These are phyloP conservation scores for Phytophthora colocasiae DNA, from an alignment of 352 stramenopile species.

Conservation along the genomic window DNA sequence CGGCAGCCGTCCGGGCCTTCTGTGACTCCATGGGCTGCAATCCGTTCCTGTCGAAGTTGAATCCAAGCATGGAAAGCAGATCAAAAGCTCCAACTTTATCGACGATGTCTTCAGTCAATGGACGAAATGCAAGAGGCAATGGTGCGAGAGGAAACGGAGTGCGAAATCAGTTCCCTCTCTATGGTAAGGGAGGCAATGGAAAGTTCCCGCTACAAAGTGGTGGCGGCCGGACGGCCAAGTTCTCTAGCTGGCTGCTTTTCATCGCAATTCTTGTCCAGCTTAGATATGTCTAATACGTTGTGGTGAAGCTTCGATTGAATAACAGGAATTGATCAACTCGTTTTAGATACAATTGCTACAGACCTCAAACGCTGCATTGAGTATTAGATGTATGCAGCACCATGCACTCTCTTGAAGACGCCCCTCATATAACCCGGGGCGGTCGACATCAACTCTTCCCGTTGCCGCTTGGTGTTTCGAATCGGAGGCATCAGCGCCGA, in stretches of 20 bases:
- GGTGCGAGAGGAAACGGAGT: background rate
- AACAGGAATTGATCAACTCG: background rate
- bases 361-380: too few relatives aligned
- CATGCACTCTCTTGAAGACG: slow-evolving; percentile 18
- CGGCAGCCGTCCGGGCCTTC: slow-evolving; percentile 25
- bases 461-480: slow-evolving; percentile 12
- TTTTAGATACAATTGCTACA: too few relatives aligned
- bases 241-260: slow-evolving; percentile 20
- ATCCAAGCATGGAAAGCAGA: background rate
- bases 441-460: slow-evolving; percentile 3
- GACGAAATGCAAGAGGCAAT: background rate
- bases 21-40: slow-evolving; percentile 30
- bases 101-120: background rate
- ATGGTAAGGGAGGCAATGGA: too few relatives aligned
- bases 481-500: background rate
- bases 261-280: slow-evolving; percentile 11
- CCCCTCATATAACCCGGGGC: background rate
- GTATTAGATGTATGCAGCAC: background rate
- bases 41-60: background rate
- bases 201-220: background rate
- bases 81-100: background rate
- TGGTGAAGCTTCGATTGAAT: background rate
- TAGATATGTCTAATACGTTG: background rate
- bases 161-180: background rate
- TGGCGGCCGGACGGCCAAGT: background rate